Base-by-base conservation (phyloP, 179 eudicot species). In the Patellifolia procumbens region DNA sequence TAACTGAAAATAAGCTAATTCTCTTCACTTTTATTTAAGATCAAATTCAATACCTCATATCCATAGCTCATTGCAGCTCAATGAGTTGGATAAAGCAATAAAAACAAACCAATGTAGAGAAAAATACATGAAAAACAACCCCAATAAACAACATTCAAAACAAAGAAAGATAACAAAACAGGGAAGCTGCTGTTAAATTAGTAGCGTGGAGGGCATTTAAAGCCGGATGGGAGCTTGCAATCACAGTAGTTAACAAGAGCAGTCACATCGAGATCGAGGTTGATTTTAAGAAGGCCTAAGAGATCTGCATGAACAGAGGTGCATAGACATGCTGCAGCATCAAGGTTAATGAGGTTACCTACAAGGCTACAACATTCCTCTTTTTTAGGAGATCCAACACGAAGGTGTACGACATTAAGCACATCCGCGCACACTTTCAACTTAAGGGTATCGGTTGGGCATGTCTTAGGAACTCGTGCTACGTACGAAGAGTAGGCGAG, bases 301-400 rank as follows among this genome's bases (percentile, higher is more conserved):
- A 86, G 74, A 22, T 84, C 81, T 19, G 87, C 86, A 65, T 86
- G 83, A 42, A 88, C 77, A 49, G 89, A 83, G 5, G 91, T 88
- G 81, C 91, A 88, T 42, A 88, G 89, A 79, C 91, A 88, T 1
- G 86, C 79, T 5, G 89, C 91, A 0, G 91, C 91, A 22, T 88
- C 87, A 10, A 85, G 81, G 68, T 88, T 88, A 24, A 70, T 84
- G 28, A 88, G 81, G 15, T 85, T 88, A 6, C 61, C 68, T 26
- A 88, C 62, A 42, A 88, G 88, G 34, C 85, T 15, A 84, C 91
- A 88, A 75, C 91, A 88, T 1, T 1, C 7, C 43, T 39, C 8
- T 39, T 2, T 39, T 39, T 86, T 81, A 43, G 89, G 89, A 64
- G 78, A 63, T 2, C 91, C 89, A 0, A 88, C 45, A 0, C 76